Conservation (phyloP, 495 filamentous ascomycete species). For the Podospora anserina region DNA sequence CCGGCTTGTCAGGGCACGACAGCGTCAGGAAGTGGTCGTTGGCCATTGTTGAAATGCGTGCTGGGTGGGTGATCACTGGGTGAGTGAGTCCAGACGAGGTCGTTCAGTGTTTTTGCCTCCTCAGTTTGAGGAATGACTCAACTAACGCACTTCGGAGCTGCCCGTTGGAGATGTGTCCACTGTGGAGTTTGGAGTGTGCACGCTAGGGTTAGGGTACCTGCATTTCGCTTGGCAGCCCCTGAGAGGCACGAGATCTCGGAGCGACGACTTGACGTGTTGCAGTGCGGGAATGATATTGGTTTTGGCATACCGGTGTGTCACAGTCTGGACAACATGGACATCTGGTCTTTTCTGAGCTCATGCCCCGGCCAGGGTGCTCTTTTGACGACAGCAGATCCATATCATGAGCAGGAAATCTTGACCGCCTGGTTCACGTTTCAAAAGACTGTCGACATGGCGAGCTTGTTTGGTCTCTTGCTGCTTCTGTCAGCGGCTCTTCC, state of each 20-base stretch:
- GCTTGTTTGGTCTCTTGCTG: background rate
- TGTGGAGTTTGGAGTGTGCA: slow-evolving; percentile 4
- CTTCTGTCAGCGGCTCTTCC: background rate
- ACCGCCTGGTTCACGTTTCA: background rate
- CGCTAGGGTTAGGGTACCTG: background rate
- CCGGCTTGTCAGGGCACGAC: slow-evolving; percentile 69
- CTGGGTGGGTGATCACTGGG: background rate
- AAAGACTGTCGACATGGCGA: background rate
- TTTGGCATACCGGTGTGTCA: too few relatives aligned
- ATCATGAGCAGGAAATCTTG: background rate
- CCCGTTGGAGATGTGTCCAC: slow-evolving; percentile 9
- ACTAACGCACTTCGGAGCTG: background rate
- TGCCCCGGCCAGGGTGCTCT: too few relatives aligned
- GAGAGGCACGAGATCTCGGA: background rate
- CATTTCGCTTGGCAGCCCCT: background rate
- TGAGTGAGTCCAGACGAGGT: slow-evolving; percentile 1
- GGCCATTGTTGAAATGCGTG: slow-evolving; percentile 32
- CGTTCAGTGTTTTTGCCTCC: background rate
- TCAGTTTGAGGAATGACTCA: slow-evolving; percentile 5
- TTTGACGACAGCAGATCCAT: too few relatives aligned
- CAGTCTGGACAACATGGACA: too few relatives aligned
- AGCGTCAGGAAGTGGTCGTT: slow-evolving; percentile 68
- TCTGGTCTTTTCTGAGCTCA: too few relatives aligned
- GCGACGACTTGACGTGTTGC: background rate
- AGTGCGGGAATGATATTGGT: background rate